phyloP scores from a whole-genome alignment of 2,329 filamentous ascomycete genomes.

The Colletotrichum aenigma region DNA sequence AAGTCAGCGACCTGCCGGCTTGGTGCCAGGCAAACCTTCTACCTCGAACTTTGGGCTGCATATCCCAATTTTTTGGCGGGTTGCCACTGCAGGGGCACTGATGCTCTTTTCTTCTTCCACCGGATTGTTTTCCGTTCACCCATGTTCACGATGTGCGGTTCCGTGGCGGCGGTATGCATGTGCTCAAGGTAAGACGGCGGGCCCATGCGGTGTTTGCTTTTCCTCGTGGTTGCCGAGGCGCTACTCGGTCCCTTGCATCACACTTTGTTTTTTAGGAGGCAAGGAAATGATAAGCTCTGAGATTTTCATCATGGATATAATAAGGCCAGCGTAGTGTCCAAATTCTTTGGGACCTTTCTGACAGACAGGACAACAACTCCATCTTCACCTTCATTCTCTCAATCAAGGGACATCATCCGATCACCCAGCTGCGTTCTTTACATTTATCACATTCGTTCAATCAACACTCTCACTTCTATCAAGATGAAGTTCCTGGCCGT shows the following conservation, averaged over 20 bases:
- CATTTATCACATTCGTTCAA: neutral
- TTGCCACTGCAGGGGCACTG: neutral
- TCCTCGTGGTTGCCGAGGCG: constrained; percentile 6
- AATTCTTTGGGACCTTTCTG: neutral
- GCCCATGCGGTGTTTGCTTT: constrained; percentile 6
- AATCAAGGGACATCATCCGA: neutral
- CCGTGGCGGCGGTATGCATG: neutral
- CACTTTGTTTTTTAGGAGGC: neutral
- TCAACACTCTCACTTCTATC: neutral
- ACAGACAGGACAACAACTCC: neutral
- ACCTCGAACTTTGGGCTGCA: neutral
- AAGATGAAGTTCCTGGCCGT: constrained; percentile 44
- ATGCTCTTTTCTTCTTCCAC: neutral
- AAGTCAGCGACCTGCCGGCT: neutral
- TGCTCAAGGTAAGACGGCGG: neutral
- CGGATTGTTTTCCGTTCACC: neutral
- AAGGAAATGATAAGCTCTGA: neutral
- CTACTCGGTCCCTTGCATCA: constrained; percentile 5
- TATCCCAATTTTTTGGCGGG: neutral
- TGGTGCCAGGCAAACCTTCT: neutral
- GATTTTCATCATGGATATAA: neutral
- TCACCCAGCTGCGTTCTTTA: neutral
- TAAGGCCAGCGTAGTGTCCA: neutral
- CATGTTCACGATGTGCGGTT: neutral
- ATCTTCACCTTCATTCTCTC: neutral